Evolutionary conservation across 164 flowering plant species (phyloP).

Genomic region (Tetracentron sinense): DNA sequence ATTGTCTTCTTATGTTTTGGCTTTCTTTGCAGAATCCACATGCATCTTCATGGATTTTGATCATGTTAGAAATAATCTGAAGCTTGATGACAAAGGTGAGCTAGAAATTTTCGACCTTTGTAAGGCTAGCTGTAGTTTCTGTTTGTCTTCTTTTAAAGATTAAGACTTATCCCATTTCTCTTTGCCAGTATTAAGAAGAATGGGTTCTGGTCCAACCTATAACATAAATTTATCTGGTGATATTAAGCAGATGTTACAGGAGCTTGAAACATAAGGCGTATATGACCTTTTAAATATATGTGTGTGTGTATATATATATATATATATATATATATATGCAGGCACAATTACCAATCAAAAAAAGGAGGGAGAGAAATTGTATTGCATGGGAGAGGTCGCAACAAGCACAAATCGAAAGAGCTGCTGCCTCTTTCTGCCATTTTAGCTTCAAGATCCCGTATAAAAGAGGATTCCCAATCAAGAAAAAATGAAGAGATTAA

Average conservation of each 20-base stretch:
- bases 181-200: constrained; percentile 55
- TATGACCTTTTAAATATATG: no score
- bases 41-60: constrained; percentile 80
- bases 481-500: constrained; percentile 43
- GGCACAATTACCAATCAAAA: no score
- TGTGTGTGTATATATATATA: no score
- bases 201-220: constrained; percentile 62
- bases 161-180: constrained; percentile 3
- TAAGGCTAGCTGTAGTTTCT: no score
- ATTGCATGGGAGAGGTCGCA: constrained; percentile 91
- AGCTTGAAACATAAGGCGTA: constrained; percentile 93
- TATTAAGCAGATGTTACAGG: constrained; percentile 87
- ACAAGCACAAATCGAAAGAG: constrained; percentile 91
- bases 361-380: constrained; percentile 75
- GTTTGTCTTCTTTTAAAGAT: background rate
- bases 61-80: constrained; percentile 78
- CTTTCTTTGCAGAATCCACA: constrained; percentile 71
- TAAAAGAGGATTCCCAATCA: constrained; percentile 56
- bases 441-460: constrained; percentile 72
- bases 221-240: constrained; percentile 82
- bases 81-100: constrained; percentile 89
- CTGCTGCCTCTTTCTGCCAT: constrained; percentile 77
- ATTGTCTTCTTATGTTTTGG: background rate
- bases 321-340: no score
- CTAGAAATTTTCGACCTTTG: background rate